Percentiles rank a stretch among this genome's conserved stretches.
phyloP scores from a whole-genome alignment of 345 rosid genomes.

The Chamaenerion angustifolium region DNA sequence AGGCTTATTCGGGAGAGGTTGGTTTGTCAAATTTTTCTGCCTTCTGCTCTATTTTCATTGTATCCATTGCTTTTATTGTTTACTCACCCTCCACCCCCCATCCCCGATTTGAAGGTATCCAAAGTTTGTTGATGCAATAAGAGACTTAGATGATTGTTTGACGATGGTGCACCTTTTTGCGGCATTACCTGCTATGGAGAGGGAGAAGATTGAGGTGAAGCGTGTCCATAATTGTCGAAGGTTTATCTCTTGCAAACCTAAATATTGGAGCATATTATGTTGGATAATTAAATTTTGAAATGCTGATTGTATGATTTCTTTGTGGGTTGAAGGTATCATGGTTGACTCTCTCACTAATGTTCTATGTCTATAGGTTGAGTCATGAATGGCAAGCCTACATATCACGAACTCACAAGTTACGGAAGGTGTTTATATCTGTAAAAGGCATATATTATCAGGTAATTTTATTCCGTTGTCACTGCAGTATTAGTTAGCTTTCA shows the following conservation, averaged over 20 bases:
- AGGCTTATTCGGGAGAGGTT: conserved; percentile 76
- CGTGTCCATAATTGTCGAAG: conserved; percentile 75
- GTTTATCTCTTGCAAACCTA: conserved; percentile 16
- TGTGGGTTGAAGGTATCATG: too few species aligned
- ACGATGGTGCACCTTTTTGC: conserved; percentile 94
- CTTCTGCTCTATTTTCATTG: background rate
- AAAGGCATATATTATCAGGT: conserved; percentile 98
- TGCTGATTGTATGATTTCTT: too few species aligned
- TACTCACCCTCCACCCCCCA: too few species aligned
- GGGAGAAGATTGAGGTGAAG: conserved; percentile 63
- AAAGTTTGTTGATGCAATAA: conserved; percentile 64
- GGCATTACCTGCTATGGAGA: conserved; percentile 67
- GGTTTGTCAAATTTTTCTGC: background rate
- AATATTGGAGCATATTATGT: too few species aligned
- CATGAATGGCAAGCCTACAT: conserved; percentile 97
- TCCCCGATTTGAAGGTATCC: conserved; percentile 52
- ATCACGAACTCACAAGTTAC: conserved; percentile 59
- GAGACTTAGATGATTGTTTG: conserved; percentile 94
- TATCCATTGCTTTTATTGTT: background rate
- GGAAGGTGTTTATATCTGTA: conserved; percentile 80
- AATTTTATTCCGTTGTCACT: background rate
- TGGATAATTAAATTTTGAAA: too few species aligned
- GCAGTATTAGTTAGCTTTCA: background rate
- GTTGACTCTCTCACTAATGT: conserved; percentile 2
- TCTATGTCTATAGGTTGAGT: conserved; percentile 41